phyloP scores from a whole-genome alignment of 371 early-diverging fungal species.

The Mucor indicus region DNA sequence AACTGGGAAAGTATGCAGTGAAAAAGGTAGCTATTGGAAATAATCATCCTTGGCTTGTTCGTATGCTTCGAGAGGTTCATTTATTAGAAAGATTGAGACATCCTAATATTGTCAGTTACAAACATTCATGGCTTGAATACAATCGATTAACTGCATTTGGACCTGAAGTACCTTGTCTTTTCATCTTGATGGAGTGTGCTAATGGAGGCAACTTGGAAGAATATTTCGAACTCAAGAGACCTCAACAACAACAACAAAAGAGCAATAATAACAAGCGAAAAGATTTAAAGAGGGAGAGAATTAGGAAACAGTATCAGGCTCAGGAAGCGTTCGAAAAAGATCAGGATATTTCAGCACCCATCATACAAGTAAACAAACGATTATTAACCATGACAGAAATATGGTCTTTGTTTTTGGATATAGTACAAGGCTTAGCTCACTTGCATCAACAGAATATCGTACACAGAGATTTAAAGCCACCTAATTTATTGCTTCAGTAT shows the following conservation, averaged over 20 bases:
- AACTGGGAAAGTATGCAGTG: conserved; percentile 84
- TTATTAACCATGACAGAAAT: conserved; percentile 69
- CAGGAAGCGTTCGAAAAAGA: conserved; percentile 28
- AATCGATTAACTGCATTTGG: conserved; percentile 77
- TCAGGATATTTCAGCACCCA: not conserved
- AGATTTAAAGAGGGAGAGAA: conserved; percentile 37
- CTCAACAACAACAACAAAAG: not conserved
- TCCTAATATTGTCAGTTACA: conserved; percentile 91
- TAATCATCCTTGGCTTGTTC: conserved; percentile 86
- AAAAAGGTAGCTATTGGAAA: conserved; percentile 92
- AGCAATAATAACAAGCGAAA: not conserved
- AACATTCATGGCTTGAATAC: conserved; percentile 92
- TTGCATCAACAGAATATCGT: conserved; percentile 80
- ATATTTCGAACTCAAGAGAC: conserved; percentile 52
- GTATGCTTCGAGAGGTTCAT: conserved; percentile 94
- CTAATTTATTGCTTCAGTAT: conserved; percentile 83
- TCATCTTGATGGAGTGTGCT: conserved; percentile 96
- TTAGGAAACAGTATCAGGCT: conserved; percentile 25
- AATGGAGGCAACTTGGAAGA: conserved; percentile 97
- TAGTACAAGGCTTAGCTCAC: conserved; percentile 84
- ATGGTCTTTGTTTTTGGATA: conserved; percentile 83
- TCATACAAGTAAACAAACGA: conserved; percentile 22
- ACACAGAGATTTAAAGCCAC: conserved; percentile 91
- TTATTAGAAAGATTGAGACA: conserved; percentile 85
- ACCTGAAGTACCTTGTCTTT: conserved; percentile 90